Conservation (phyloP, 2,329 filamentous ascomycete genomes). For the Mollisia scopiformis region DNA sequence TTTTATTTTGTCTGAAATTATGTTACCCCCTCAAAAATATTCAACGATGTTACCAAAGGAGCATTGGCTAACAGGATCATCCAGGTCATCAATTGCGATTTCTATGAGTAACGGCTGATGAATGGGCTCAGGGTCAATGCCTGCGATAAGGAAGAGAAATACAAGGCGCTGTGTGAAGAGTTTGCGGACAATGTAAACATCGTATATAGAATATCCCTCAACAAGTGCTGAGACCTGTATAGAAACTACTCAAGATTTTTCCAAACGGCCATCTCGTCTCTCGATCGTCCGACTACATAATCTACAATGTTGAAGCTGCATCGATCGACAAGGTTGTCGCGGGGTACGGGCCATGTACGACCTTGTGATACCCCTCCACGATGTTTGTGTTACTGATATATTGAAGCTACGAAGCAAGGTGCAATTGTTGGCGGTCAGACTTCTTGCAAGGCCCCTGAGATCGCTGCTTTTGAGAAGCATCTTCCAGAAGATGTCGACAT, state of each 20-base stretch:
- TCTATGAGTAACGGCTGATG: slow-evolving; percentile 29
- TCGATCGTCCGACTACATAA: slow-evolving; percentile 95
- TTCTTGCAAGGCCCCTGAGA: slow-evolving; percentile 96
- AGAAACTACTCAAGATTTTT: slow-evolving; percentile 86
- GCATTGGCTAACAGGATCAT: slow-evolving; percentile 29
- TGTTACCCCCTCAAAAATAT: not conserved
- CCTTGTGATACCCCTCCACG: not conserved
- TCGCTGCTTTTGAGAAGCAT: slow-evolving; percentile 87
- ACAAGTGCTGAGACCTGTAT: slow-evolving; percentile 45
- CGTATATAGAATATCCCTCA: slow-evolving; percentile 40
- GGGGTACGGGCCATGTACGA: slow-evolving; percentile 89
- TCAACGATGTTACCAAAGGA: slow-evolving; percentile 15
- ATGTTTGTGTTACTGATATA: not conserved
- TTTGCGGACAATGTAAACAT: slow-evolving; percentile 82
- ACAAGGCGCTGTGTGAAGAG: slow-evolving; percentile 77
- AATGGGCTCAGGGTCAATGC: slow-evolving; percentile 77
- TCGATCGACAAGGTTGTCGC: slow-evolving; percentile 86
- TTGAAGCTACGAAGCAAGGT: slow-evolving; percentile 84
- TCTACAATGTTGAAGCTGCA: slow-evolving; percentile 97
- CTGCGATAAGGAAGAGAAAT: slow-evolving; percentile 91
- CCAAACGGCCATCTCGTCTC: slow-evolving; percentile 96
- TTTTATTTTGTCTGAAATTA: slow-evolving; percentile 79
- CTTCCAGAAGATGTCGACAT: slow-evolving; percentile 90
- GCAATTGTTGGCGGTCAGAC: slow-evolving; percentile 98
- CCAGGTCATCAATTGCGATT: slow-evolving; percentile 16